Base-by-base conservation (phyloP, 768 basidiomycete genomes). In the Leccinum sublutescens region DNA sequence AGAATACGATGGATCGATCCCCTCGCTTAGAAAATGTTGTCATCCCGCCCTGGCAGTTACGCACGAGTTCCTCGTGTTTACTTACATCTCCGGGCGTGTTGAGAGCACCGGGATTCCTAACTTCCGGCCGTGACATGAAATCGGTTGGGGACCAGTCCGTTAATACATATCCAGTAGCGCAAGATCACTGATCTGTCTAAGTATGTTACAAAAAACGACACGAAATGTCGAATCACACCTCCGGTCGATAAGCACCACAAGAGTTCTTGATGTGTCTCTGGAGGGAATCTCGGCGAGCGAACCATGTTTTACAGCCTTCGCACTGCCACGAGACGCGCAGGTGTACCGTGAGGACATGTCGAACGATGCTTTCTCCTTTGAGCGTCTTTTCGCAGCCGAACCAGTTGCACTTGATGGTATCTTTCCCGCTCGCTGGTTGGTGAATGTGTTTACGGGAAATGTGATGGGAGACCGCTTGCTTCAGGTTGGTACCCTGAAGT, bases 201-300 rank as follows among this genome's bases (percentile, higher is more conserved):
- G n/a, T 10, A 11, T 10, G n/a, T 11, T 21, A n/a, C n/a, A 45
- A 19, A 2, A 45, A 45, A 15, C 3, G 9, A 14, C 4, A 45
- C 43, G 48, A 29, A 34, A 11, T n/a, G 15, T 15, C 29, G 8
- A 3, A 5, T 34, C 5, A 43, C 19, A 1, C n/a, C 5, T 34
- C 27, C 50, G 8, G 15, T 14, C 53, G 59, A 43, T 5, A 1
- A 5, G 49, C 47, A 11, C 38, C 65, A 6, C 68, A 62, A 5
- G 68, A 62, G 3, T 68, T 68, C 40, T 21, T 66, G 9, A 63
- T 45, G 4, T 71, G 70, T 2, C 70, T 62, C 53, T 59, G 69
- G 11, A 72, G 62, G 19, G 70, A 71, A 19, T 71, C 70, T 11
- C 2, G 51, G 23, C 70, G 67, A 21, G 70, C 70, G 59, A 73